These are phyloP conservation scores for Tulasnella sp. DNA, from an alignment of 768 basidiomycete species.

Conservation along the genomic window DNA sequence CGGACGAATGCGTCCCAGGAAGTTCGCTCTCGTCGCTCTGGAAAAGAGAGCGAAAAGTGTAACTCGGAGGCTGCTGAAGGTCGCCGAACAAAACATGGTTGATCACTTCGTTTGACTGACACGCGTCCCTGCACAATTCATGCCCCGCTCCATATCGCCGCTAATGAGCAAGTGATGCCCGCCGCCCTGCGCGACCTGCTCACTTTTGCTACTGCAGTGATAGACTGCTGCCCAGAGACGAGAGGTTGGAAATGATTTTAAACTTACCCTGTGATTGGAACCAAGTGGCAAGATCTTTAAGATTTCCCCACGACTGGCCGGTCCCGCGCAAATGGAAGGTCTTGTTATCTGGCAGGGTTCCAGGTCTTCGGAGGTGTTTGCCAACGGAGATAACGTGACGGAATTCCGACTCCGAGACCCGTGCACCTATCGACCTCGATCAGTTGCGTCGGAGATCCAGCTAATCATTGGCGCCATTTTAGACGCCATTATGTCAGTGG, in stretches of 20 bases:
- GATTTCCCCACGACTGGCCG: background rate
- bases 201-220: background rate
- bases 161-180: background rate
- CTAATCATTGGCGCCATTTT: background rate
- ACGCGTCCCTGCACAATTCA: background rate
- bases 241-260: background rate
- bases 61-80: background rate
- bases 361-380: background rate
- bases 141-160: background rate
- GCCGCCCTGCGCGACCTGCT: background rate
- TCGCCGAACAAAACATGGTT: background rate
- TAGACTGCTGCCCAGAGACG: background rate
- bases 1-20: background rate
- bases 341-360: background rate
- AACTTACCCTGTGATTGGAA: background rate
- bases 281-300: background rate
- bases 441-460: background rate
- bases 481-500: background rate
- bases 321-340: background rate
- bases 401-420: background rate
- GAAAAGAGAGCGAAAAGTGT: background rate
- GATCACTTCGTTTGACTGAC: background rate
- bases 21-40: background rate
- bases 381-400: background rate
- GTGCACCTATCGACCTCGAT: background rate